Percentiles rank a stretch among this genome's conserved stretches.
These are phyloP conservation scores for Heterococcus sp. DNA, from an alignment of 108 stramenopile species.

Conservation along the genomic window DNA sequence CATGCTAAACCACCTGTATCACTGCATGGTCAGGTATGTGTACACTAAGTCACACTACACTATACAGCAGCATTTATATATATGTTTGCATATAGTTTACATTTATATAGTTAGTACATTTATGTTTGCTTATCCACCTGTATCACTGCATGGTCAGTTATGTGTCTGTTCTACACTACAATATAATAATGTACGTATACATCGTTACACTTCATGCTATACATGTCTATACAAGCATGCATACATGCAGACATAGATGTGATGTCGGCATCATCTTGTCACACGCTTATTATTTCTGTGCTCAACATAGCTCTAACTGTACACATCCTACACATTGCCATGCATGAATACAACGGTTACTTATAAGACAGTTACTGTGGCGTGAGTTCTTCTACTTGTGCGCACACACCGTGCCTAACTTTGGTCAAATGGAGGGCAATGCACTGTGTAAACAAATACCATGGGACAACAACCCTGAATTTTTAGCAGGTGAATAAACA, in stretches of 20 bases:
- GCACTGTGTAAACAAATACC: slow-evolving; percentile 59
- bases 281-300: no score
- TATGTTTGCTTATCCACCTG: slow-evolving; percentile 72
- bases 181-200: no score
- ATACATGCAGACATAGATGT: no score
- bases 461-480: slow-evolving; percentile 54
- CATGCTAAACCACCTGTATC: slow-evolving; percentile 85
- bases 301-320: no score
- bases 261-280: no score
- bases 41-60: not conserved
- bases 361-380: slow-evolving; percentile 93
- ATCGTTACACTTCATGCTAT: no score
- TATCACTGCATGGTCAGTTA: not conserved
- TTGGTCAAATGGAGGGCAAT: slow-evolving; percentile 75
- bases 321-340: no score
- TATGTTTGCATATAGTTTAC: not conserved
- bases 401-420: slow-evolving; percentile 65
- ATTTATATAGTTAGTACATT: not conserved
- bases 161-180: no score
- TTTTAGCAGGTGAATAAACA: slow-evolving; percentile 8
- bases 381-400: slow-evolving; percentile 85
- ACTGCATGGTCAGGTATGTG: slow-evolving; percentile 64
- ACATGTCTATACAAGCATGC: no score
- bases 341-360: no score
- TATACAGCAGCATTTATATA: not conserved